Evolutionary conservation across 2,329 filamentous ascomycete species (phyloP).

Genomic region (Fusarium coicis): DNA sequence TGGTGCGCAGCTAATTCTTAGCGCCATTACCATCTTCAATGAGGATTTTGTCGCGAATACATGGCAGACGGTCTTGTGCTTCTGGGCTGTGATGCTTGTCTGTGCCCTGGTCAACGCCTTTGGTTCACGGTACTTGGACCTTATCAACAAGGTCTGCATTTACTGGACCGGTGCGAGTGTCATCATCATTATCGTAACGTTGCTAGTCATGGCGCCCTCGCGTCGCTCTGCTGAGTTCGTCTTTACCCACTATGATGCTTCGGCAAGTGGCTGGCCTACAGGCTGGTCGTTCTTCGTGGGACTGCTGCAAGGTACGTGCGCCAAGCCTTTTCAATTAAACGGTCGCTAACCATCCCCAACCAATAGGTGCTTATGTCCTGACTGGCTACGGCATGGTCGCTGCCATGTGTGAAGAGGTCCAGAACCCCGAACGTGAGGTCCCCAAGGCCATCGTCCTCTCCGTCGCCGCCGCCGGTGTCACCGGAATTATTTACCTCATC

Average conservation of each 20-base stretch:
- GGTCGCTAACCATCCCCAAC: constrained; percentile 10
- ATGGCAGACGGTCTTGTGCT: constrained; percentile 82
- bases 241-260: constrained; percentile 75
- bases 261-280: constrained; percentile 74
- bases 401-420: constrained; percentile 70
- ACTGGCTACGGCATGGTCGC: constrained; percentile 64
- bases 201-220: constrained; percentile 72
- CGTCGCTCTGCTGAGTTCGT: constrained; percentile 74
- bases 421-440: constrained; percentile 68
- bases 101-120: constrained; percentile 77
- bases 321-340: neutral
- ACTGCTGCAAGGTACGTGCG: constrained; percentile 61
- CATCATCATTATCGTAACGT: constrained; percentile 74
- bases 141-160: constrained; percentile 77
- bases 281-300: constrained; percentile 70
- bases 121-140: constrained; percentile 66
- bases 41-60: constrained; percentile 66
- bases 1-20: constrained; percentile 74
- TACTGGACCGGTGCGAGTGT: constrained; percentile 79
- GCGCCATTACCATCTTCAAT: constrained; percentile 74
- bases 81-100: constrained; percentile 72
- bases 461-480: constrained; percentile 71
- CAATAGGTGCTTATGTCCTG: constrained; percentile 52
- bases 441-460: constrained; percentile 76
- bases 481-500: constrained; percentile 73